Base-by-base conservation (phyloP, 2,329 filamentous ascomycete genomes). In the Exophiala lecanii-corni region DNA sequence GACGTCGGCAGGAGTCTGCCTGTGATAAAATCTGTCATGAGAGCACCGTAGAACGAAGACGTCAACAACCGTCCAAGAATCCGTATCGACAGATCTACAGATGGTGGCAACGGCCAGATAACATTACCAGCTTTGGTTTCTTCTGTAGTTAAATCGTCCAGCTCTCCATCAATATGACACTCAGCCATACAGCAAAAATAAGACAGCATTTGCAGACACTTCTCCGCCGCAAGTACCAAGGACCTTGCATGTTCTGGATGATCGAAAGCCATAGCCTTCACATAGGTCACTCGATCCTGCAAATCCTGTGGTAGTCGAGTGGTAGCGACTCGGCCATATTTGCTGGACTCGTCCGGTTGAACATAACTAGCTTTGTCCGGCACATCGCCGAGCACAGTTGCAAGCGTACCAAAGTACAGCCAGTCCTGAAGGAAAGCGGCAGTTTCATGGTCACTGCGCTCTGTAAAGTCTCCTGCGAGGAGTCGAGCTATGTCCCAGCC, bases 401-500 rank as follows among this genome's bases (percentile, higher is more conserved):
- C 35, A 20, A 49, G 20, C 20, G 58, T 42, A 2, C 55, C 55
- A 41, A 57, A 57, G 42, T 53, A 57, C 5, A 57, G 51, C 55
- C 53, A 57, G 17, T 53, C 53, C 18, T 57, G 55, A 17, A 56
- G 51, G 36, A 57, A 57, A 10, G 49, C 36, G 25, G 53, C 53
- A 9, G 48, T 45, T 13, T 46, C 20, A 3, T 10, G 10, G 5
- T 19, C 12, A 3, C 17, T 13, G 12, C 25, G 13, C 19, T 45
- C 15, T 18, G 10, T 21, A 18, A 36, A 45, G 25, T 45, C 43
- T 6, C 18, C 28, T 9, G 9, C 9, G 20, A 45, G 36, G n/a
- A 45, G 35, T 7, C 21, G 20, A 6, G 15, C 12, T 23, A 40
- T 40, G 21, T 45, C 43, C 16, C 39, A 45, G 9, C 43, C 43